Evolutionary conservation across 306 rosid genomes (phyloP), one percentile per base, ranked within the genome.

Genomic region (Prunus persica): DNA sequence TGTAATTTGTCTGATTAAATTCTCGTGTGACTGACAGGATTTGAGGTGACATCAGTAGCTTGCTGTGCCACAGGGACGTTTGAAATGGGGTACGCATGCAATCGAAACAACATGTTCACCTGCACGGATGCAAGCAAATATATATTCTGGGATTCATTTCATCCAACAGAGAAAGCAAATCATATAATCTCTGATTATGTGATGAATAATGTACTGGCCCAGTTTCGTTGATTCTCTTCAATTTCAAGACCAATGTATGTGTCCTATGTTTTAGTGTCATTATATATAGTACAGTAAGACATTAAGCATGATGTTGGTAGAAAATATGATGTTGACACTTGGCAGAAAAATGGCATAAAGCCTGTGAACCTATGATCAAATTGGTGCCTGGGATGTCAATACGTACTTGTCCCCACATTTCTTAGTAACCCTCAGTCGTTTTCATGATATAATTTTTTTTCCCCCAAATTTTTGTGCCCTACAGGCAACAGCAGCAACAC

Each of bases 81-180:
- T 19, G 90, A 87, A 74, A 87, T 87, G 90, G 90, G 90, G 0
- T 87, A 87, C 45, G 67, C 90, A 2, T 87, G 90, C 83, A 87
- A 82, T 45, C 65, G 79, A n/a, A 51, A 84, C 67, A 58, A 50
- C 67, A 9, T 50, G 46, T 41, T 81, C 49, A 79, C 90, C 0
- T 87, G 90, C 86, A 25, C 86, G 1, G 84, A 87, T 45, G 88
- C 90, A 2, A 71, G 27, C 75, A 84, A 82, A 19, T 87, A 76
- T 65, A 80, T 87, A 1, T 87, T 87, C 55, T 87, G 90, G 90
- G 90, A 87, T 46, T 80, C 90, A 2, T 87, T 87, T 84, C 90
- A 87, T 82, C 90, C 88, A 0, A 82, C 90, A 0, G 77, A 87
- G 49, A 84, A 79, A 72, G 74, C 90, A 27, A 84, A 73, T 61